A percentile compares a stretch with the other conserved stretches of the same genome.
These are phyloP conservation scores for Sideroxylon spinosum DNA, from an alignment of 179 eudicot species.

Conservation along the genomic window DNA sequence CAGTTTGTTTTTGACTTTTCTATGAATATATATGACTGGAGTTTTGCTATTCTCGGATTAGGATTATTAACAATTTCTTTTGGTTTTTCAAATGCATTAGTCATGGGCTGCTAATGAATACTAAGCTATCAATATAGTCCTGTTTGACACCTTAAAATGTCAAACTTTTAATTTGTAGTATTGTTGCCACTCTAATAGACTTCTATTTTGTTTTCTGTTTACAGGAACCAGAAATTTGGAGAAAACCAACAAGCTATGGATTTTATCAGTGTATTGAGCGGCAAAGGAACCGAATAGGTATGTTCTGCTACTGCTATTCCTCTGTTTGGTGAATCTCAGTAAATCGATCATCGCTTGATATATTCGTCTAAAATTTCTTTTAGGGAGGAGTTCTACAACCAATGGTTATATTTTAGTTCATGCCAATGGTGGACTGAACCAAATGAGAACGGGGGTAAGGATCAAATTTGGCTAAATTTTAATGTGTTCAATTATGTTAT, in stretches of 20 bases:
- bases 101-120: not conserved
- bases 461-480: not conserved
- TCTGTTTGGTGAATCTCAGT: not conserved
- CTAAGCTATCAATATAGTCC: not conserved
- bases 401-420: slow-evolving; percentile 65
- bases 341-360: not conserved
- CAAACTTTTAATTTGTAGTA: not conserved
- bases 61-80: not conserved
- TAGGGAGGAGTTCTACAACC: slow-evolving; percentile 33
- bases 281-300: slow-evolving; percentile 43
- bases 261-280: slow-evolving; percentile 53
- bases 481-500: not conserved
- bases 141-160: too few species aligned
- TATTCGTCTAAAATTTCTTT: not conserved
- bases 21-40: too few species aligned
- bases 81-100: not conserved
- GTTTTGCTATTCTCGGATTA: not conserved
- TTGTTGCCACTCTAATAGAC: not conserved
- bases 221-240: slow-evolving; percentile 72
- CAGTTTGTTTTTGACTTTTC: not conserved
- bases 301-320: slow-evolving; percentile 14
- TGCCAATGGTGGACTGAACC: slow-evolving; percentile 83
- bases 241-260: slow-evolving; percentile 61
- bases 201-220: not conserved
- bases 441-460: slow-evolving; percentile 81